A percentile compares a stretch with the other conserved stretches of the same genome.
phyloP scores from a whole-genome alignment of 2,329 filamentous ascomycete species.

The Xylariomycetidae sp. region DNA sequence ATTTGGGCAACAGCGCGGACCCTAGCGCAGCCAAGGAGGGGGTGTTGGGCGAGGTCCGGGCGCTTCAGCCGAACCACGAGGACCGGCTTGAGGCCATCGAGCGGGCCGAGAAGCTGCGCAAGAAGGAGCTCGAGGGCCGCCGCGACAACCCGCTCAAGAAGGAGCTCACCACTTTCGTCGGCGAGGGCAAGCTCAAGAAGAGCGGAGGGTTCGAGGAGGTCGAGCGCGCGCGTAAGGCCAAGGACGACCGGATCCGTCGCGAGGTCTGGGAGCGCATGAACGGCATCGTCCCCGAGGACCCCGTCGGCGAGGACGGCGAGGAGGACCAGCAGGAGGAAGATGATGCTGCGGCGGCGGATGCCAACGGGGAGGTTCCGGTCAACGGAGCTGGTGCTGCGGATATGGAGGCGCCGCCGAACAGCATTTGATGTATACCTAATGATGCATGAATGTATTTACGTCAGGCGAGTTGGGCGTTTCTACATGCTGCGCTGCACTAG shows the following conservation, averaged over 20 bases:
- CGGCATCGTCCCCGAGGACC: conserved; percentile 43
- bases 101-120: conserved; percentile 85
- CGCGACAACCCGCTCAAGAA: conserved; percentile 73
- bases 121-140: conserved; percentile 80
- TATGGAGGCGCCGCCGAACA: too few species aligned
- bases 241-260: conserved; percentile 79
- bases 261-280: conserved; percentile 72
- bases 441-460: too few species aligned
- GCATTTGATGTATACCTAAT: too few species aligned
- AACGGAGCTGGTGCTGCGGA: too few species aligned
- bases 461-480: too few species aligned
- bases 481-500: too few species aligned
- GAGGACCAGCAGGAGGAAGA: conserved; percentile 14
- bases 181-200: conserved; percentile 91
- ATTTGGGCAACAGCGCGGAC: conserved; percentile 54
- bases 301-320: conserved; percentile 31
- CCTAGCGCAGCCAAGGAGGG: conserved; percentile 83
- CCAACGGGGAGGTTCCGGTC: neutral
- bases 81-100: conserved; percentile 91
- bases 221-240: conserved; percentile 75
- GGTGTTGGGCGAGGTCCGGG: conserved; percentile 87
- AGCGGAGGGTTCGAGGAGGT: conserved; percentile 92
- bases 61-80: conserved; percentile 91
- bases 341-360: conserved; percentile 4
- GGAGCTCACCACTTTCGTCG: conserved; percentile 80